These are phyloP conservation scores for Adenanthera pavonina DNA, from an alignment of 306 rosid genomes.

Conservation along the genomic window DNA sequence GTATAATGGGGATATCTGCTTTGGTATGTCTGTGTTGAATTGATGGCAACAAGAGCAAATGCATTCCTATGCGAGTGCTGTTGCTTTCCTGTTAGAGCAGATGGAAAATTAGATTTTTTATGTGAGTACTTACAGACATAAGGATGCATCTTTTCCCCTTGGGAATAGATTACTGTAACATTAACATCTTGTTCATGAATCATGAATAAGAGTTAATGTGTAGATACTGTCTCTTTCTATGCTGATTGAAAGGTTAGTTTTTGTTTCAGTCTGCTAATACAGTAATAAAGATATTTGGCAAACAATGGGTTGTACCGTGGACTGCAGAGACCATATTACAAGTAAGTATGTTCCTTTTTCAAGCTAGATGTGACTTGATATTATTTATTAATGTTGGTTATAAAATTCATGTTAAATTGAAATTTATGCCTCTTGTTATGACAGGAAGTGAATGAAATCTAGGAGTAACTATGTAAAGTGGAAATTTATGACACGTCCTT, in stretches of 20 bases:
- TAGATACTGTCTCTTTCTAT: slow-evolving; percentile 16
- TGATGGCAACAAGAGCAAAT: slow-evolving; percentile 18
- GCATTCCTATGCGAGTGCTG: slow-evolving; percentile 13
- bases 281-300: slow-evolving; percentile 56
- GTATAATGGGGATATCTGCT: background rate
- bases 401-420: slow-evolving; percentile 3
- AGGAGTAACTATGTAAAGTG: slow-evolving; percentile 1
- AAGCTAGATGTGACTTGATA: slow-evolving; percentile 21
- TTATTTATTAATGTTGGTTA: background rate
- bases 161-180: slow-evolving; percentile 15
- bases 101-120: background rate
- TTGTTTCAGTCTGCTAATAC: slow-evolving; percentile 66
- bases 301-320: slow-evolving; percentile 94
- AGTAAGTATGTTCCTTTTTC: slow-evolving; percentile 51
- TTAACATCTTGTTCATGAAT: slow-evolving; percentile 5
- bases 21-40: slow-evolving; percentile 1
- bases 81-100: slow-evolving; percentile 23
- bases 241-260: slow-evolving; percentile 20
- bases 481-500: background rate
- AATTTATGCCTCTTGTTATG: slow-evolving; percentile 26
- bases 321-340: slow-evolving; percentile 81
- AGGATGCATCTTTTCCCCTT: background rate
- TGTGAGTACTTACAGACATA: slow-evolving; percentile 30
- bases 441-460: slow-evolving; percentile 8
- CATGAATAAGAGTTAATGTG: slow-evolving; percentile 21